These are phyloP conservation scores for Pythium oligandrum DNA, from an alignment of 352 stramenopile genomes.

Conservation along the genomic window DNA sequence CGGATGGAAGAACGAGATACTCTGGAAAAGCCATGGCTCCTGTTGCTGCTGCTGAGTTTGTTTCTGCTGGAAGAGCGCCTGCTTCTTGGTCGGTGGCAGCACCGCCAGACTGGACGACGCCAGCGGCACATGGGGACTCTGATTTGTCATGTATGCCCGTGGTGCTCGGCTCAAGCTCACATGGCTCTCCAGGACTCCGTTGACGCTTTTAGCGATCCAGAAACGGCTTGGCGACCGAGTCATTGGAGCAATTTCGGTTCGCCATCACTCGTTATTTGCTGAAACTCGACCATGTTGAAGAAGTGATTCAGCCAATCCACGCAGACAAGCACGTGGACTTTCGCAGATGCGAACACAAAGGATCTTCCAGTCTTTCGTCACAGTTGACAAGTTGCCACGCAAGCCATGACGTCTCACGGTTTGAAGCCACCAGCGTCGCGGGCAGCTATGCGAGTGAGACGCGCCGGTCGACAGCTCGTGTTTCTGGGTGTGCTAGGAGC, in stretches of 20 bases:
- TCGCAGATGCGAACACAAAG: slow-evolving; percentile 1
- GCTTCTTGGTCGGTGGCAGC: slow-evolving; percentile 17
- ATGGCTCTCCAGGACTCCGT: too few species aligned
- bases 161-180: too few species aligned
- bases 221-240: too few species aligned
- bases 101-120: not conserved
- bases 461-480: slow-evolving; percentile 8
- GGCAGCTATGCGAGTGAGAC: too few species aligned
- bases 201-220: too few species aligned
- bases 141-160: too few species aligned
- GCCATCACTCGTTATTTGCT: too few species aligned
- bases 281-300: too few species aligned
- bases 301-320: slow-evolving; percentile 10
- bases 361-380: too few species aligned
- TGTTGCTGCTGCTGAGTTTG: slow-evolving; percentile 20
- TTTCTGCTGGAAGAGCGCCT: slow-evolving; percentile 14
- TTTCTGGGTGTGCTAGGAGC: slow-evolving; percentile 16
- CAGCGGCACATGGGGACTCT: too few species aligned
- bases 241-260: too few species aligned
- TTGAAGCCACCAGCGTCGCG: too few species aligned
- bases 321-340: slow-evolving; percentile 2
- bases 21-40: slow-evolving; percentile 75
- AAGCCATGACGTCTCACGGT: not conserved
- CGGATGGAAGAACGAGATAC: slow-evolving; percentile 31
- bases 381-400: not conserved